Conservation (phyloP, 495 filamentous ascomycete genomes). For the Aspergillus diversus region DNA sequence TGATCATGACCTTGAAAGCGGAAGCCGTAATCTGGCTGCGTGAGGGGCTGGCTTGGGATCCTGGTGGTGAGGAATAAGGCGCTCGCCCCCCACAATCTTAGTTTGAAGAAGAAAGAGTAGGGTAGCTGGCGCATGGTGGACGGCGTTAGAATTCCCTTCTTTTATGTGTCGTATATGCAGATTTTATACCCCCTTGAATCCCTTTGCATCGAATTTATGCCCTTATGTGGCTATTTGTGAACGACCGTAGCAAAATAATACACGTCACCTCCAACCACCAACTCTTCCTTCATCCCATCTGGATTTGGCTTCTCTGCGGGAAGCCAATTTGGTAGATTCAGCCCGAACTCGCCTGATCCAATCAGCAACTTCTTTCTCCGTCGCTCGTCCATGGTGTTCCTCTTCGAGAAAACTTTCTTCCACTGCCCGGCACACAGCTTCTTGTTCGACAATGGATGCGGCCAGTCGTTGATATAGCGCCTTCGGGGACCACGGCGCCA, state of each 20-base stretch:
- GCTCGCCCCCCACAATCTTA: neutral
- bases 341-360: constrained; percentile 81
- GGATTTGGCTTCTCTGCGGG: constrained; percentile 79
- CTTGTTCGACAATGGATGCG: constrained; percentile 79
- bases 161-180: neutral
- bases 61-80: neutral
- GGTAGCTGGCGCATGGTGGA: neutral
- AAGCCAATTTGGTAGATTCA: constrained; percentile 72
- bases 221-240: neutral
- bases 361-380: constrained; percentile 78
- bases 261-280: constrained; percentile 80
- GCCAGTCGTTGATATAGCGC: constrained; percentile 78
- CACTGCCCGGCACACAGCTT: constrained; percentile 75
- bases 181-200: neutral
- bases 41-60: constrained; percentile 1
- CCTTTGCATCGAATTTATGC: neutral
- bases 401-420: constrained; percentile 89
- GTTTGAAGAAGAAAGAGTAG: neutral
- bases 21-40: constrained; percentile 20
- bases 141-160: neutral
- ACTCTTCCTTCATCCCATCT: constrained; percentile 95
- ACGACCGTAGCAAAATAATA: neutral
- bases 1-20: constrained; percentile 27
- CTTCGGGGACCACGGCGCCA: constrained; percentile 83
- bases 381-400: constrained; percentile 56